Evolutionary conservation across 1,284 basidiomycete species (phyloP).

Genomic region (Cryptococcus deneoformans): DNA sequence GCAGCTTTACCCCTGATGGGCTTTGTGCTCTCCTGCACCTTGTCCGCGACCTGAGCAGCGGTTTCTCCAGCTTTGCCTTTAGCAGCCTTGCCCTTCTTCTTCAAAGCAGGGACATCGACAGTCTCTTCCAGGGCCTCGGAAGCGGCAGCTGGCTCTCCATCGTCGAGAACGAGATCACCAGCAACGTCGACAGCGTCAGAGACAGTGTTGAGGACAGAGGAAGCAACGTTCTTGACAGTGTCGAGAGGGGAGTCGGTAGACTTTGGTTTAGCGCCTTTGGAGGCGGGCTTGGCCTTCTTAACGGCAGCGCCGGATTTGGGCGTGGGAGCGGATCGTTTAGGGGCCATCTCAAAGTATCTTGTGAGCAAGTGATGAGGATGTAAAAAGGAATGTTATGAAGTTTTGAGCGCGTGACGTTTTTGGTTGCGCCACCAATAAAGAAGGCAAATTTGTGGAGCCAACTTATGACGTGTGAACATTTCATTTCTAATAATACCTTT

Average conservation of each 20-base stretch:
- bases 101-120: conserved; percentile 23
- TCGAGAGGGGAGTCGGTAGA: conserved; percentile 10
- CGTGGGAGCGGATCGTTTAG: conserved; percentile 26
- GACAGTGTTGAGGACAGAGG: conserved; percentile 19
- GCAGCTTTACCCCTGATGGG: conserved; percentile 13
- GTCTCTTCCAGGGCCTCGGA: conserved; percentile 20
- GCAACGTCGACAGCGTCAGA: conserved; percentile 32
- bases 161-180: conserved; percentile 36
- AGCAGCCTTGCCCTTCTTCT: conserved; percentile 21
- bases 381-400: neutral
- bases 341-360: conserved; percentile 10
- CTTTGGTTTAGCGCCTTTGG: neutral
- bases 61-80: conserved; percentile 14
- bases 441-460: too few relatives aligned
- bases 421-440: too few relatives aligned
- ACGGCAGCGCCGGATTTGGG: conserved; percentile 20
- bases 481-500: too few relatives aligned
- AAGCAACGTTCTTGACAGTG: conserved; percentile 16
- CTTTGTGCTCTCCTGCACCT: conserved; percentile 22
- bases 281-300: conserved; percentile 8
- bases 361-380: neutral
- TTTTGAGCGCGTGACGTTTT: neutral
- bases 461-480: too few relatives aligned
- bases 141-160: conserved; percentile 22
- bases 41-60: conserved; percentile 14